These are phyloP conservation scores for Ziziphus jujuba DNA, from an alignment of 306 rosid species.

Conservation along the genomic window DNA sequence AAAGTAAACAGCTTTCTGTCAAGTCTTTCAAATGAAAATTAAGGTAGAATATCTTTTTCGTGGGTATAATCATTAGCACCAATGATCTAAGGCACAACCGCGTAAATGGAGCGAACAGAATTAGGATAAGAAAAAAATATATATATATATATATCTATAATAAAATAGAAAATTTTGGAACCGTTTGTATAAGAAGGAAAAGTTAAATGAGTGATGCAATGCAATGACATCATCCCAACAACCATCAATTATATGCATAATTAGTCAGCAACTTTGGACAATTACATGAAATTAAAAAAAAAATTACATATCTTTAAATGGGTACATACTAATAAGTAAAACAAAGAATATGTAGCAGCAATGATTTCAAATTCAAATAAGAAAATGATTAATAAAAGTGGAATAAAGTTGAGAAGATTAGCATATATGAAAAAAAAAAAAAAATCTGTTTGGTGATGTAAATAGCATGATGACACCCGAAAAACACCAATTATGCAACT, in stretches of 20 bases:
- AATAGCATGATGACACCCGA: neutral
- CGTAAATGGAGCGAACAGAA: neutral
- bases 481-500: neutral
- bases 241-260: too few relatives aligned
- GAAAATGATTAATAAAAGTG: too few relatives aligned
- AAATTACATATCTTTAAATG: too few relatives aligned
- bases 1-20: neutral
- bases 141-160: too few relatives aligned
- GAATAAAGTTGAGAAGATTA: neutral
- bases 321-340: too few relatives aligned
- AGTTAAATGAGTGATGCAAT: slow-evolving; percentile 2
- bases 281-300: too few relatives aligned
- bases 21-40: slow-evolving; percentile 2
- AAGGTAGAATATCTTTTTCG: slow-evolving; percentile 7
- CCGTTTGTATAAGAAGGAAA: neutral
- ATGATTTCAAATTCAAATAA: too few relatives aligned
- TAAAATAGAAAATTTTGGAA: too few relatives aligned
- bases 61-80: neutral
- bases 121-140: neutral
- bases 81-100: neutral
- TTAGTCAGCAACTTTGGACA: too few relatives aligned
- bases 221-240: too few relatives aligned
- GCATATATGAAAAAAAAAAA: neutral
- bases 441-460: neutral
- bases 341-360: too few relatives aligned